Conservation (phyloP, 768 basidiomycete genomes). For the Udeniomyces megalosporus region DNA sequence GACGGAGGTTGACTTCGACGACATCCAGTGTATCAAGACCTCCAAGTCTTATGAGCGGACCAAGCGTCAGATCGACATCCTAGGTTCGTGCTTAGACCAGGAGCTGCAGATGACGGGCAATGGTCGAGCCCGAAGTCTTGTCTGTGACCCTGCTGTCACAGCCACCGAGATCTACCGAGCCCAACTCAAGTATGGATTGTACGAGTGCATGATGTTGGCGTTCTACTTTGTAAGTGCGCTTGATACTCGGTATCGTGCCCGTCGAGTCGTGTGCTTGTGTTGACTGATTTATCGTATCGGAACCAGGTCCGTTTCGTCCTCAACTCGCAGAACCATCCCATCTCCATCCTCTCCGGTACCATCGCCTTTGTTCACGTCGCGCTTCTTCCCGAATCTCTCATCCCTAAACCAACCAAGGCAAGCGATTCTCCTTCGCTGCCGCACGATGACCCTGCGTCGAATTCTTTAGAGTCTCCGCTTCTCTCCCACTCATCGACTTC, state of each 20-base stretch:
- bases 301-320: conserved; percentile 34
- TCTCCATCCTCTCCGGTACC: conserved; percentile 47
- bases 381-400: conserved; percentile 41
- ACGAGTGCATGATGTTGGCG: conserved; percentile 35
- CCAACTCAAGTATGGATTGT: conserved; percentile 29
- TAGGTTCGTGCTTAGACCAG: conserved; percentile 42
- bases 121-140: conserved; percentile 42
- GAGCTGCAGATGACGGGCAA: conserved; percentile 26
- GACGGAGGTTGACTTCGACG: conserved; percentile 38
- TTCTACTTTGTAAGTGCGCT: conserved; percentile 48
- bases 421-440: not conserved
- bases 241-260: too few relatives aligned
- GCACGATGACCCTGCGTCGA: not conserved
- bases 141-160: conserved; percentile 54
- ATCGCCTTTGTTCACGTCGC: conserved; percentile 50
- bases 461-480: not conserved
- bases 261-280: too few relatives aligned
- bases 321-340: conserved; percentile 46
- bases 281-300: not conserved
- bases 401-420: conserved; percentile 26
- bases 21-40: conserved; percentile 55
- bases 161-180: conserved; percentile 40
- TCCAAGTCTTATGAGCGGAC: conserved; percentile 49
- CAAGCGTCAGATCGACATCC: conserved; percentile 63
- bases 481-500: not conserved